Evolutionary conservation across 2,329 filamentous ascomycete genomes (phyloP), one percentile per base, ranked within the genome.

Genomic region (Penicillium thymicola): DNA sequence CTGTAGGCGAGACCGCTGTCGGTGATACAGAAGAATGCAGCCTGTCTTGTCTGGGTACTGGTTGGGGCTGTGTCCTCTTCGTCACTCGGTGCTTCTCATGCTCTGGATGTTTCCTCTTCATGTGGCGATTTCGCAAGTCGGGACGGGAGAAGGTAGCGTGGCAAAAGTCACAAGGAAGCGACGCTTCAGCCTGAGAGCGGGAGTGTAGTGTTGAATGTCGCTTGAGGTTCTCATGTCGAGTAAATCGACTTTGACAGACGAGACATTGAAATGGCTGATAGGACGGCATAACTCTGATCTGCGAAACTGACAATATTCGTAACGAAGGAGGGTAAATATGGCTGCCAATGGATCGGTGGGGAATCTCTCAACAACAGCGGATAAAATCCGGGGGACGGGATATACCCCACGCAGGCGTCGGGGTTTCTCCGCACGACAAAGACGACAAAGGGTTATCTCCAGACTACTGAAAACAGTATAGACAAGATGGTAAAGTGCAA

Each of bases 201-300:
- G 68, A 65, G 57, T 78, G 76, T 5, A 77, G 66, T 1, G 69
- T 66, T 8, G 75, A 68, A 68, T 78, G 76, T 47, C 75, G 73
- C 59, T 77, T 76, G 58, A 76, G 71, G 52, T 76, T 76, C 63
- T 76, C 74, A 47, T 75, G 70, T 28, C 73, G 67, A 28, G 73
- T 75, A 43, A 76, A 75, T 30, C 72, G 73, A 50, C 65, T 70
- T 43, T 66, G 67, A 55, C 76, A 77, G 50, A 77, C 52, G 28
- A 63, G 58, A 60, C 75, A 78, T 61, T 78, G 70, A 51, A 76
- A 78, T 10, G 75, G 75, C 58, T 78, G 75, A 18, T 59, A 65
- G 5, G 58, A 46, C 3, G 60, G 48, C 21, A 49, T 53, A 7
- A 27, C 36, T 49, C 32, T 57, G 7, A 25, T 7, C 14, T 44